A percentile compares a stretch with the other conserved stretches of the same genome.
Conservation (phyloP, 805 yeast species). For the Saccharomycopsis selenospora region DNA sequence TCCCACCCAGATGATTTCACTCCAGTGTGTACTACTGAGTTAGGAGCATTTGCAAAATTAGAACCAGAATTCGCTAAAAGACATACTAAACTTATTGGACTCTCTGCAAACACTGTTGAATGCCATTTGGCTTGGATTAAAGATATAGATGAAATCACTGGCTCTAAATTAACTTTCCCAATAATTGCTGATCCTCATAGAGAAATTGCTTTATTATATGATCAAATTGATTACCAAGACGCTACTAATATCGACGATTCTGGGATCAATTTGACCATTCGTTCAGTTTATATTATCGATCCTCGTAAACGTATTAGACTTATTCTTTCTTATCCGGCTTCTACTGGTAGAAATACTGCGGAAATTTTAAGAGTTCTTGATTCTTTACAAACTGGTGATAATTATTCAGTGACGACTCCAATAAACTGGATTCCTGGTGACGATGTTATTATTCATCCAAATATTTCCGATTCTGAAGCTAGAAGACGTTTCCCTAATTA, state of each 20-base stretch:
- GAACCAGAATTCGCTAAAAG: constrained; percentile 63
- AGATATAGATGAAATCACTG: constrained; percentile 64
- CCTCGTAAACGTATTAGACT: constrained; percentile 57
- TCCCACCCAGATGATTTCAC: constrained; percentile 77
- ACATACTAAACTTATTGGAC: constrained; percentile 59
- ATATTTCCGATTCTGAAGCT: constrained; percentile 54
- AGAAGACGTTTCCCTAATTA: constrained; percentile 54
- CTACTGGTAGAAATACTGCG: constrained; percentile 70
- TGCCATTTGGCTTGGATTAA: constrained; percentile 63
- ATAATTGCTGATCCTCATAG: constrained; percentile 60
- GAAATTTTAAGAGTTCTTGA: constrained; percentile 66
- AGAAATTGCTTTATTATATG: constrained; percentile 53
- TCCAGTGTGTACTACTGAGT: constrained; percentile 73
- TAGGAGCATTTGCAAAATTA: constrained; percentile 67
- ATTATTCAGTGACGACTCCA: constrained; percentile 59
- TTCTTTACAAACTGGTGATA: constrained; percentile 59
- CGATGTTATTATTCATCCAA: constrained; percentile 67
- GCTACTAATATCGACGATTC: constrained; percentile 58
- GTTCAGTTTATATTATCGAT: constrained; percentile 68
- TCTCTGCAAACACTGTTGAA: constrained; percentile 56
- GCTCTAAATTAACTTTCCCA: constrained; percentile 52
- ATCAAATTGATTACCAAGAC: constrained; percentile 67
- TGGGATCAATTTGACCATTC: constrained; percentile 59
- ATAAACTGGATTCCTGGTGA: constrained; percentile 68
- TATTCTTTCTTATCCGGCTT: constrained; percentile 62